Evolutionary conservation across 148 eudicot genomes (phyloP).

Genomic region (Diospyros kaki): DNA sequence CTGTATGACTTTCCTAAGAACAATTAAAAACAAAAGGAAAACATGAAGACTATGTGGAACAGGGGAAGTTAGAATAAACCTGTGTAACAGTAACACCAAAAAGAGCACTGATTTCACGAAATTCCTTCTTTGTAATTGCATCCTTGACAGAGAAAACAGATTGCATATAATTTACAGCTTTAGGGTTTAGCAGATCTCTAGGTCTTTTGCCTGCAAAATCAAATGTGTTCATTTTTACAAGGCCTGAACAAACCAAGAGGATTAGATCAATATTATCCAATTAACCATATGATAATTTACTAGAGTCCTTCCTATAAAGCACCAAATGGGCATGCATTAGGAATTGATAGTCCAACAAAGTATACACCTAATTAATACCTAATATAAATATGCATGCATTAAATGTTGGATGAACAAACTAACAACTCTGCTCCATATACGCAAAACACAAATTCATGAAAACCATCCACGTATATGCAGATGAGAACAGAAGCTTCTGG

Average conservation of each 20-base stretch:
- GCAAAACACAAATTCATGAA: background rate
- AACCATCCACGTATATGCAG: too few relatives aligned
- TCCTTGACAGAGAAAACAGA: constrained; percentile 80
- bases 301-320: background rate
- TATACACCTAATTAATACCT: background rate
- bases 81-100: constrained; percentile 90
- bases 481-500: too few relatives aligned
- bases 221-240: background rate
- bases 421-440: background rate
- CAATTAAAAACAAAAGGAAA: too few relatives aligned
- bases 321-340: background rate
- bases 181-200: constrained; percentile 72
- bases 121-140: constrained; percentile 77
- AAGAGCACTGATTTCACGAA: constrained; percentile 79
- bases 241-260: background rate
- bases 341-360: background rate
- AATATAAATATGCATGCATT: background rate
- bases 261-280: background rate
- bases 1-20: too few relatives aligned
- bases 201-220: constrained; percentile 77
- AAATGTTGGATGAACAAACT: background rate
- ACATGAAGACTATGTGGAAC: background rate
- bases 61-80: constrained; percentile 33
- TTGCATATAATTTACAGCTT: constrained; percentile 81
- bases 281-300: background rate